These are phyloP conservation scores for Helminthosporium solani DNA, from an alignment of 2,329 filamentous ascomycete species.

Conservation along the genomic window DNA sequence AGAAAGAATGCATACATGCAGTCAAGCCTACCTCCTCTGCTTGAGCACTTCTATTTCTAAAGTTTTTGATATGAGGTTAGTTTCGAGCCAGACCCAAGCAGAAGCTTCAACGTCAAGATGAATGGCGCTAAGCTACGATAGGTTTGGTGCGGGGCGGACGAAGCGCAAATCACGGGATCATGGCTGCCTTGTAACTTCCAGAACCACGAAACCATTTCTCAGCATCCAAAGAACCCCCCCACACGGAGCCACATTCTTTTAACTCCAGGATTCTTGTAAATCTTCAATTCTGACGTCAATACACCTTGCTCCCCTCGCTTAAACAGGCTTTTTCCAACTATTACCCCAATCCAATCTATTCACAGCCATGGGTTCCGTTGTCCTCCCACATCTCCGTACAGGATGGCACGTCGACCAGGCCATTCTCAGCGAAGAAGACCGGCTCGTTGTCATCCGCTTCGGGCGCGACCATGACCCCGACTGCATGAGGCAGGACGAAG, in stretches of 20 bases:
- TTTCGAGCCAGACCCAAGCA: too few species aligned
- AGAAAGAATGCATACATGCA: too few species aligned
- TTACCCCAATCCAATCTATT: not conserved
- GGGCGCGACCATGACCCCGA: constrained; percentile 83
- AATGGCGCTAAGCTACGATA: not conserved
- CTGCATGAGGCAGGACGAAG: constrained; percentile 83
- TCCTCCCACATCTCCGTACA: constrained; percentile 84
- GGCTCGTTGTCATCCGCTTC: constrained; percentile 90
- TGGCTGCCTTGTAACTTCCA: not conserved
- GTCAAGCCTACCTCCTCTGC: too few species aligned
- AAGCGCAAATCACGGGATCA: not conserved
- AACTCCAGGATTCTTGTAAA: not conserved
- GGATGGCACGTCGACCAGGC: constrained; percentile 99
- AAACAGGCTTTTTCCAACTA: not conserved
- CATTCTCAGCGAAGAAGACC: constrained; percentile 75
- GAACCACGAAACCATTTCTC: not conserved
- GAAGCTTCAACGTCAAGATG: too few species aligned
- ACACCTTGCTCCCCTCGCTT: not conserved
- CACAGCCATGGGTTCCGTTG: constrained; percentile 71
- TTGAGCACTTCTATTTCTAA: too few species aligned
- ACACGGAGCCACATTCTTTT: not conserved
- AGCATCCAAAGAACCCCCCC: not conserved
- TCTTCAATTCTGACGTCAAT: not conserved
- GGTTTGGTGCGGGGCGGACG: not conserved
- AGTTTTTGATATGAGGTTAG: too few species aligned